phyloP scores from a whole-genome alignment of 2,329 filamentous ascomycete genomes.

The Clonostachys solani region DNA sequence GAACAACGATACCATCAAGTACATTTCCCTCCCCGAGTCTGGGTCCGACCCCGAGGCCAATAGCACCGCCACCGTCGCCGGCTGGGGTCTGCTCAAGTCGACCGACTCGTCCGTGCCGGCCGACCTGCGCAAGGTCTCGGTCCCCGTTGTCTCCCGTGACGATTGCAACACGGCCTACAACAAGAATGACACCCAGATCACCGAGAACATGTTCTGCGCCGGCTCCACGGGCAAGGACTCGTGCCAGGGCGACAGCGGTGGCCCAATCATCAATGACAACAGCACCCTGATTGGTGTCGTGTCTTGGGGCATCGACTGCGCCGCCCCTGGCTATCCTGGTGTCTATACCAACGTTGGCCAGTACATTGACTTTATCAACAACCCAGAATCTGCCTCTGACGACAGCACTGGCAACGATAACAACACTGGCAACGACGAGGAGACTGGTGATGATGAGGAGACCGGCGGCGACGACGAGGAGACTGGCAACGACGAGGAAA shows the following conservation, averaged over 20 bases:
- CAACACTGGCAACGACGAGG: too few relatives aligned
- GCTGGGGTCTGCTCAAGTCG: slow-evolving; percentile 14
- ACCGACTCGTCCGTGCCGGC: slow-evolving; percentile 8
- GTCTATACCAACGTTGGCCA: slow-evolving; percentile 19
- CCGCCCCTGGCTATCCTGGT: slow-evolving; percentile 12
- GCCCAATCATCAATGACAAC: slow-evolving; percentile 17
- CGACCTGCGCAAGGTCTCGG: slow-evolving; percentile 17
- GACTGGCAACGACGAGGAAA: too few relatives aligned
- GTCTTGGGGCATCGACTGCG: slow-evolving; percentile 23
- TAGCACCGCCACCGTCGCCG: slow-evolving; percentile 12
- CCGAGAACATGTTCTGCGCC: slow-evolving; percentile 24
- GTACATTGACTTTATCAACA: slow-evolving; percentile 17
- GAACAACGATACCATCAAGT: slow-evolving; percentile 14
- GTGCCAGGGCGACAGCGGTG: slow-evolving; percentile 23
- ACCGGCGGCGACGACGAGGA: too few relatives aligned
- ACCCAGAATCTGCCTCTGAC: background rate
- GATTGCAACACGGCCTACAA: slow-evolving; percentile 15
- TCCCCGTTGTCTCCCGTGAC: slow-evolving; percentile 18
- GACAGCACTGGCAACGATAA: too few relatives aligned
- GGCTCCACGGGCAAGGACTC: slow-evolving; percentile 19
- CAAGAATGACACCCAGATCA: slow-evolving; percentile 15
- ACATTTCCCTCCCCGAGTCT: slow-evolving; percentile 12
- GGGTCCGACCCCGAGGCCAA: slow-evolving; percentile 16
- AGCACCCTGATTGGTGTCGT: slow-evolving; percentile 16
- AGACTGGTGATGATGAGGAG: too few relatives aligned